Evolutionary conservation across 345 rosid genomes (phyloP).

Genomic region (Carallia brachiata): DNA sequence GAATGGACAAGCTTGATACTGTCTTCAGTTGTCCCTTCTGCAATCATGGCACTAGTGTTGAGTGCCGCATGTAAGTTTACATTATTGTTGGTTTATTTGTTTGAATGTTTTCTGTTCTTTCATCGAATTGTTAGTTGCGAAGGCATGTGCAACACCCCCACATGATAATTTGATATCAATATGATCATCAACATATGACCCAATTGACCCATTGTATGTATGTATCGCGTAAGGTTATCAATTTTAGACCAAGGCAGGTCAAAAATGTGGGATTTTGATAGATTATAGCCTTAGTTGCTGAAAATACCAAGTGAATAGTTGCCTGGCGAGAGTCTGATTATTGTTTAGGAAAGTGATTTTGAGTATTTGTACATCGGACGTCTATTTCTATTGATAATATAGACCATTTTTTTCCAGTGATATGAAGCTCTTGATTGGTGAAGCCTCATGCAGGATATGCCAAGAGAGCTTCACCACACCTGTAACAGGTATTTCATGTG

Average conservation of each 20-base stretch:
- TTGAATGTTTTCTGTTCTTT: background rate
- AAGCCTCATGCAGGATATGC: constrained; percentile 76
- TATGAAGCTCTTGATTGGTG: constrained; percentile 82
- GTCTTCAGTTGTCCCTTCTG: constrained; percentile 95
- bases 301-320: too few relatives aligned
- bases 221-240: too few relatives aligned
- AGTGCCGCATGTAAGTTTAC: constrained; percentile 61
- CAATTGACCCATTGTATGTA: too few relatives aligned
- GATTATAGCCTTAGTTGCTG: too few relatives aligned
- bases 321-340: background rate
- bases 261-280: too few relatives aligned
- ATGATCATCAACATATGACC: too few relatives aligned
- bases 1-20: constrained; percentile 93
- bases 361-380: background rate
- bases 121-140: background rate
- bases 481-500: constrained; percentile 56
- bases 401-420: constrained; percentile 47
- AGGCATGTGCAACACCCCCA: too few relatives aligned
- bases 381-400: background rate
- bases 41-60: constrained; percentile 93
- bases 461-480: constrained; percentile 82
- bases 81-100: background rate
- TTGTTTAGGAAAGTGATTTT: background rate
- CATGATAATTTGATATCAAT: too few relatives aligned
- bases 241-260: too few relatives aligned